Evolutionary conservation across 2,329 filamentous ascomycete species (phyloP).

Genomic region (Paecilomyces fulvus): DNA sequence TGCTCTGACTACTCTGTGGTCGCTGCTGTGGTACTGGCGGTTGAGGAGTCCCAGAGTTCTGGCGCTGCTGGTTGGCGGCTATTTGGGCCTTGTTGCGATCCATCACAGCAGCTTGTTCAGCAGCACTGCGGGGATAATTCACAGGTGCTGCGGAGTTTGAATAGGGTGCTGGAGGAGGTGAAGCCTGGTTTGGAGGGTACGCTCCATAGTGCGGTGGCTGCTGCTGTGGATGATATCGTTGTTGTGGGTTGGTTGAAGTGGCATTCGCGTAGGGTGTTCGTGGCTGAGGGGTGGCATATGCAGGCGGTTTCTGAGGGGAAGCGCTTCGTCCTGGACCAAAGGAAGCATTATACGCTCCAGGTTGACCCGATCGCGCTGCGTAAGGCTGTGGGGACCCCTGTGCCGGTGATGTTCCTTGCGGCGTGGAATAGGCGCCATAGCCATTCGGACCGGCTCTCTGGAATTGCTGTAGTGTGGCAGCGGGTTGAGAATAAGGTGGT

Average conservation of each 20-base stretch:
- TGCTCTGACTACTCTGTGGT: conserved; percentile 6
- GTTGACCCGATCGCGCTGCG: conserved; percentile 26
- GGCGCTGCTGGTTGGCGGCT: conserved; percentile 21
- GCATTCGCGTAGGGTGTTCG: conserved; percentile 28
- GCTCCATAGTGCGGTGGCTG: conserved; percentile 20
- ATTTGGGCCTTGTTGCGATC: conserved; percentile 31
- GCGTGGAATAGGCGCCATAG: conserved; percentile 21
- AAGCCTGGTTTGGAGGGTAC: conserved; percentile 22
- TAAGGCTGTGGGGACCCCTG: conserved; percentile 29
- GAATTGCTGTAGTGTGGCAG: conserved; percentile 29
- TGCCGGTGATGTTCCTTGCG: conserved; percentile 18
- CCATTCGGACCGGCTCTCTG: conserved; percentile 33
- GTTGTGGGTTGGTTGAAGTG: conserved; percentile 18
- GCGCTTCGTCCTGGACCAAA: conserved; percentile 18
- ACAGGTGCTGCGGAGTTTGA: conserved; percentile 27
- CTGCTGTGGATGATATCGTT: conserved; percentile 21
- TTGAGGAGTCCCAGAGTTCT: conserved; percentile 27
- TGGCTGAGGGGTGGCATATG: conserved; percentile 23
- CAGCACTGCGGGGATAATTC: conserved; percentile 30
- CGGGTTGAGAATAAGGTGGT: conserved; percentile 25
- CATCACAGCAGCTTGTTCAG: conserved; percentile 32
- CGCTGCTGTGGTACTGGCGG: conserved; percentile 13
- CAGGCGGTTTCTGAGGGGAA: conserved; percentile 25
- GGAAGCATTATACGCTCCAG: conserved; percentile 20
- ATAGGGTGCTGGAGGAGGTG: conserved; percentile 20